Evolutionary conservation across 805 yeast genomes (phyloP).

Genomic region (Saccharomycopsis olivae): DNA sequence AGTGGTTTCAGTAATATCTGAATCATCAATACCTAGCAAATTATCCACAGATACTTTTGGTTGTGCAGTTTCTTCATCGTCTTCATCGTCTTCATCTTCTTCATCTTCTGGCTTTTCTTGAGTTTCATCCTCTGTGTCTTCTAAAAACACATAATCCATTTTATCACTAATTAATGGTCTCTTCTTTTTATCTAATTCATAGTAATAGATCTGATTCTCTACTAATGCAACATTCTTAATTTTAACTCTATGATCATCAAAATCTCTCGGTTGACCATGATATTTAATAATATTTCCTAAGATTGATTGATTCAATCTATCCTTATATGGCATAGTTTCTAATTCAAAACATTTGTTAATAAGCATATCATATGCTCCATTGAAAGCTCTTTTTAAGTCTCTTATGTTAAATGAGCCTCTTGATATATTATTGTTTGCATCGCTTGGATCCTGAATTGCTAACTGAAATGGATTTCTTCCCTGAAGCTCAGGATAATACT

Average conservation of each 20-base stretch:
- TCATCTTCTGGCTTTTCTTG: constrained; percentile 5
- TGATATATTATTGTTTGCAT: constrained; percentile 70
- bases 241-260: constrained; percentile 58
- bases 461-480: constrained; percentile 49
- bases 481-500: constrained; percentile 39
- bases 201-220: constrained; percentile 25
- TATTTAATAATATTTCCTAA: constrained; percentile 71
- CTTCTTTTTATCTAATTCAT: background rate
- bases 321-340: constrained; percentile 52
- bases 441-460: constrained; percentile 85
- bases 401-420: constrained; percentile 75
- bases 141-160: constrained; percentile 1
- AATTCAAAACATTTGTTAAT: constrained; percentile 67
- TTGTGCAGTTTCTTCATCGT: constrained; percentile 3
- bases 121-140: background rate
- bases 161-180: background rate
- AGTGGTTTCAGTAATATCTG: background rate
- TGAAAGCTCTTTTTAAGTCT: constrained; percentile 75
- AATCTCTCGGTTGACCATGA: constrained; percentile 65
- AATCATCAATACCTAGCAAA: background rate
- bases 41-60: background rate
- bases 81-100: constrained; percentile 22
- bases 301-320: constrained; percentile 60
- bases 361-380: constrained; percentile 75
- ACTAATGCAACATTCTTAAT: constrained; percentile 50